Percentiles rank a stretch among this genome's conserved stretches.
phyloP scores from a whole-genome alignment of 768 basidiomycete genomes.

The Leucosporidium scottii region DNA sequence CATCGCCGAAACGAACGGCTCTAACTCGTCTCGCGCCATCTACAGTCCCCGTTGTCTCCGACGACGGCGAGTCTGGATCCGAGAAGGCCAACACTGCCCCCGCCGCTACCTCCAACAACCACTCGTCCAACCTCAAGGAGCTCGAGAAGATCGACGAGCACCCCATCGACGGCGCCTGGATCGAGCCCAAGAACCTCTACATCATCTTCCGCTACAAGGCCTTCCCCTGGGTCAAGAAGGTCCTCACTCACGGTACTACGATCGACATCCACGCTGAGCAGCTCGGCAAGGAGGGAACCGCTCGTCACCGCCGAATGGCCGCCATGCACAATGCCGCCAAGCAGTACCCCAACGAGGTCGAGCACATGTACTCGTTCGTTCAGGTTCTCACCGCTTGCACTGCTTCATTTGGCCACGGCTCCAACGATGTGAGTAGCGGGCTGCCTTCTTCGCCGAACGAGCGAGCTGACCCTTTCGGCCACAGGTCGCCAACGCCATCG shows the following conservation, averaged over 20 bases:
- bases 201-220: conserved; percentile 42
- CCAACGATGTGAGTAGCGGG: conserved; percentile 45
- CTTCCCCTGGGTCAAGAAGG: conserved; percentile 17
- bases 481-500: conserved; percentile 32
- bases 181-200: conserved; percentile 41
- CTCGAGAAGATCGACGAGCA: conserved; percentile 37
- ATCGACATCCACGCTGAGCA: conserved; percentile 36
- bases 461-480: neutral
- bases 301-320: conserved; percentile 39
- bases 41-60: neutral
- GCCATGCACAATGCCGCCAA: conserved; percentile 40
- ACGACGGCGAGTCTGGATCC: too few relatives aligned
- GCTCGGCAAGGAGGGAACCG: conserved; percentile 31
- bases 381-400: conserved; percentile 47
- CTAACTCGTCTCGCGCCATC: neutral
- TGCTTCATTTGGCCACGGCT: conserved; percentile 46
- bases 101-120: neutral
- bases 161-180: conserved; percentile 42
- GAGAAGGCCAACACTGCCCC: too few relatives aligned
- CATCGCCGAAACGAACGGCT: neutral
- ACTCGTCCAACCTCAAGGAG: conserved; percentile 19
- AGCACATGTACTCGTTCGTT: conserved; percentile 47
- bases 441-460: neutral
- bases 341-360: conserved; percentile 46
- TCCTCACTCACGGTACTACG: conserved; percentile 24